Evolutionary conservation across 306 rosid genomes (phyloP), one percentile per base, ranked within the genome.

Genomic region (Cucumis hystrix): DNA sequence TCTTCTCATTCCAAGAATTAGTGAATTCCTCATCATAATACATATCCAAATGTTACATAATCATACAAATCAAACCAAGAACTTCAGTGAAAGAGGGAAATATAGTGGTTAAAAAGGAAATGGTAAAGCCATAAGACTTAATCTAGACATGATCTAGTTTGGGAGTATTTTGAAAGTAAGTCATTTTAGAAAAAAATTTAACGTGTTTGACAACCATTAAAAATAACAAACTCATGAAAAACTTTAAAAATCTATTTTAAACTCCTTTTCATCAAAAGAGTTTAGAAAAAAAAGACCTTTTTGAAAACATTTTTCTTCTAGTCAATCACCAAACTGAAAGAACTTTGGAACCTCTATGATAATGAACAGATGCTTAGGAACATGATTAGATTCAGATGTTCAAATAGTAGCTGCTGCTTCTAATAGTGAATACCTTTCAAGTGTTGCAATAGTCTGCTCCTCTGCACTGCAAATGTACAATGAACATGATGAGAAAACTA

Each of bases 391-490:
- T 39, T 65, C 9, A 20, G 20, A 68, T 43, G 37, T 37, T 69
- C 75, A 69, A 69, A 45, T 14, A 13, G n/a, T 20, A 69, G 35
- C n/a, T 43, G 56, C 37, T 43, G 45, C 75, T 69, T 69, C 75
- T 12, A 23, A 41, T 23, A 69, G 75, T 23, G 75, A 69, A 43
- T 69, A 45, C 37, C 75, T 69, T 69, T 69, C 39, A 69, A 69
- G 75, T 12, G 37, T 69, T 69, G 75, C 75, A 69, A 69, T 56
- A 13, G 75, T 69, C 37, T 41, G 75, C 17, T 69, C 57, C 75
- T 69, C 12, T 3, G 75, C 75, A 43, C 75, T 69, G 75, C 30
- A 69, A 69, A 40, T 40, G 56, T 7, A 40, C 0, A 67, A 11
- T n/a, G 8, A 66, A 7, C 30, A 39, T 40, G 15, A 66, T 37